These are phyloP conservation scores for Gynostemma pentaphyllum DNA, from an alignment of 306 rosid species.

Conservation along the genomic window DNA sequence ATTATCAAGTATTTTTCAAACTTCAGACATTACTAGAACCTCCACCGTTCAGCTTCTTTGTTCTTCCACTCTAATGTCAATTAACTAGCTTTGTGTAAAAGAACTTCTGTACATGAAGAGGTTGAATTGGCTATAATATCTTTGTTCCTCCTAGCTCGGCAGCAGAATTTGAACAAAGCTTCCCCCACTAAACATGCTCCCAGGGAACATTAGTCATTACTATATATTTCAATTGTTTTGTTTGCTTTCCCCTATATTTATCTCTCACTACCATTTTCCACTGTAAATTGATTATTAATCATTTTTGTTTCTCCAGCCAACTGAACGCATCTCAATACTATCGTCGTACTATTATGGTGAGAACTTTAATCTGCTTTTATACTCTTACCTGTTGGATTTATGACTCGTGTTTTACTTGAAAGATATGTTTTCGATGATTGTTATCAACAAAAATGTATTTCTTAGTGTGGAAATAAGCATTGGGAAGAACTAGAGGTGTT, in stretches of 20 bases:
- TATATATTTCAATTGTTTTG: not conserved
- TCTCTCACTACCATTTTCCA: not conserved
- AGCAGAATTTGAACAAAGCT: too few species aligned
- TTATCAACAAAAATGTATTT: not conserved
- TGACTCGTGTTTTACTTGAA: not conserved
- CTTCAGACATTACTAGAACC: not conserved
- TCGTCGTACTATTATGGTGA: slow-evolving; percentile 89
- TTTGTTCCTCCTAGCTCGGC: too few species aligned
- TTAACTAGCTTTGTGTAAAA: too few species aligned
- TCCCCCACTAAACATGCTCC: not conserved
- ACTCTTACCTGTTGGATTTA: not conserved
- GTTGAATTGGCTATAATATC: too few species aligned
- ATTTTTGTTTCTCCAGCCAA: slow-evolving; percentile 49
- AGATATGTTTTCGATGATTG: not conserved
- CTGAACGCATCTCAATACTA: slow-evolving; percentile 64
- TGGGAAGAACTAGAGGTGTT: not conserved
- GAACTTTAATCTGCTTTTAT: slow-evolving; percentile 11
- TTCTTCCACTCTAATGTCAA: too few species aligned
- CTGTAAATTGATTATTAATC: not conserved
- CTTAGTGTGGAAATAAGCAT: not conserved
- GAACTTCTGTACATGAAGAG: not conserved
- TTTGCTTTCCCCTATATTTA: not conserved
- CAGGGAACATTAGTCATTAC: not conserved
- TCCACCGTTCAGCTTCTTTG: not conserved
- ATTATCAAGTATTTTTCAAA: not conserved